A percentile compares a stretch with the other conserved stretches of the same genome.
phyloP scores from a whole-genome alignment of 2,329 filamentous ascomycete species.

The Sporothrix pseudoabietina region DNA sequence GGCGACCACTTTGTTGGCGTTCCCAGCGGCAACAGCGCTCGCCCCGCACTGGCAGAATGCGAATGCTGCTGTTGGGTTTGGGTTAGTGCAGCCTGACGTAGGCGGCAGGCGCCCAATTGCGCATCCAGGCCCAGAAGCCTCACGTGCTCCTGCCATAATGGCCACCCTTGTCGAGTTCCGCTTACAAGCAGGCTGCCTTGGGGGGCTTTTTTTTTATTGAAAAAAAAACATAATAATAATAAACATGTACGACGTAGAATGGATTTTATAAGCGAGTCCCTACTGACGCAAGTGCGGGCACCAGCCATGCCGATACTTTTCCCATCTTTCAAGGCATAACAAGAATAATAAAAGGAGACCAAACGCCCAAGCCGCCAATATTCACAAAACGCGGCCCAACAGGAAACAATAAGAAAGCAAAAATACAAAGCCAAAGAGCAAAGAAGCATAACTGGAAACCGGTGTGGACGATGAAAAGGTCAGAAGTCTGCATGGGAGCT shows the following conservation, averaged over 20 bases:
- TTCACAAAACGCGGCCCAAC: constrained; percentile 7
- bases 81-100: constrained; percentile 30
- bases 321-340: constrained; percentile 12
- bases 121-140: not conserved
- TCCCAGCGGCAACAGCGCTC: not conserved
- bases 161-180: not conserved
- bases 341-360: not conserved
- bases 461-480: no score
- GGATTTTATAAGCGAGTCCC: not conserved
- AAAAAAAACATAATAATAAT: no score
- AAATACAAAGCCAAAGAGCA: not conserved
- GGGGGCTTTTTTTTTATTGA: no score
- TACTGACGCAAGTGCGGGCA: not conserved
- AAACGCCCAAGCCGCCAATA: constrained; percentile 15
- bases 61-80: constrained; percentile 18
- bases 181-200: not conserved
- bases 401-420: not conserved
- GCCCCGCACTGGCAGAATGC: constrained; percentile 26
- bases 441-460: not conserved
- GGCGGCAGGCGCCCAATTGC: constrained; percentile 6
- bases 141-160: constrained; percentile 22
- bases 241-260: not conserved
- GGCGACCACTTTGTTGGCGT: not conserved
- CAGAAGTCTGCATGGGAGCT: not conserved
- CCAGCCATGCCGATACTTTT: constrained; percentile 16